phyloP scores from a whole-genome alignment of 345 rosid species.

The Cardamine chenopodiifolia region DNA sequence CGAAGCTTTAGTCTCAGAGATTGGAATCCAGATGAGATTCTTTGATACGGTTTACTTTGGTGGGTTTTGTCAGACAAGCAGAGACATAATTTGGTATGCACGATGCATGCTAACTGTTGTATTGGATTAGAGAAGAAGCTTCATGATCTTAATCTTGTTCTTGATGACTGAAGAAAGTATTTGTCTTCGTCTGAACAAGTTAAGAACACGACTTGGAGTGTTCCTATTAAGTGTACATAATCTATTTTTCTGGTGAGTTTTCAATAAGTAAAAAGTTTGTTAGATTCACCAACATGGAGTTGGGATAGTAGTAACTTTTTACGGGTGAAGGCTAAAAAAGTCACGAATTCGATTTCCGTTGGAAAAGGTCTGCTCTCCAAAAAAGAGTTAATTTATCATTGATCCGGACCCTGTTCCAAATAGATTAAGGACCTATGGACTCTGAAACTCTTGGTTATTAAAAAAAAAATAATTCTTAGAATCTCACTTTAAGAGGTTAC shows the following conservation, averaged over 20 bases:
- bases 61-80: slow-evolving; percentile 68
- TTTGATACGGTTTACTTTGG: slow-evolving; percentile 67
- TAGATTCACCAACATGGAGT: too few species aligned
- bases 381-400: too few species aligned
- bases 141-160: slow-evolving; percentile 58
- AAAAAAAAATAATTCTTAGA: too few species aligned
- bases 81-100: slow-evolving; percentile 62
- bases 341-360: too few species aligned
- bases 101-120: slow-evolving; percentile 91
- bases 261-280: too few species aligned
- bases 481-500: neutral
- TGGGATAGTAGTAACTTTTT: too few species aligned
- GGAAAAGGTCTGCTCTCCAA: too few species aligned
- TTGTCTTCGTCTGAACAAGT: slow-evolving; percentile 36
- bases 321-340: too few species aligned
- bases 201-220: slow-evolving; percentile 54
- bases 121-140: slow-evolving; percentile 62
- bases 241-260: too few species aligned
- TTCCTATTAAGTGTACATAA: slow-evolving; percentile 51
- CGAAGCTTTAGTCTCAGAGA: slow-evolving; percentile 33
- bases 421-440: too few species aligned
- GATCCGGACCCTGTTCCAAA: too few species aligned
- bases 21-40: slow-evolving; percentile 59
- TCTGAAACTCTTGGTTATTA: too few species aligned
- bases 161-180: slow-evolving; percentile 65